Evolutionary conservation across 306 rosid species (phyloP).

Genomic region (Prunus mume): DNA sequence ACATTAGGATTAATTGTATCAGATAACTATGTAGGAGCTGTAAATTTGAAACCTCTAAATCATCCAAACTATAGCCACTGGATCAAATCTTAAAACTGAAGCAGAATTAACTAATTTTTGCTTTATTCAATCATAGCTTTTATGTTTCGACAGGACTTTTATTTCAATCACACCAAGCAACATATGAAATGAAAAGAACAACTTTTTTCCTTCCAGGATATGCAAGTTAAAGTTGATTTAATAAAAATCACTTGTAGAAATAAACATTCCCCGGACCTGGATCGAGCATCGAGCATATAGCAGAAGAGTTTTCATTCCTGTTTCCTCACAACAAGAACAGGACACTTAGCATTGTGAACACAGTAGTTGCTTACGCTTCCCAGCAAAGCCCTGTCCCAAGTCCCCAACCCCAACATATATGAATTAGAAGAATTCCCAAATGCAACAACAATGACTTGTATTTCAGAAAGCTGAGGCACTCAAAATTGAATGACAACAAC

Average conservation of each 20-base stretch:
- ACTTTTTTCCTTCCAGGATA: not conserved
- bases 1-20: no score
- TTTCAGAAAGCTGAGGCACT: not conserved
- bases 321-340: conserved; percentile 43
- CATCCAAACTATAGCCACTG: not conserved
- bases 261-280: not conserved
- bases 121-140: not conserved
- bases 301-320: not conserved
- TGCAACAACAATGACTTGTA: no score
- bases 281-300: not conserved
- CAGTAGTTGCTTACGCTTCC: conserved; percentile 47
- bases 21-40: no score
- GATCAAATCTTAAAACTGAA: not conserved
- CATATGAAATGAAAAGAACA: not conserved
- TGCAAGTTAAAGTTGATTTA: not conserved
- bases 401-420: not conserved
- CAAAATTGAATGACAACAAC: not conserved
- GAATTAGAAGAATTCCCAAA: not conserved
- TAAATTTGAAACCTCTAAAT: no score
- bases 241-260: not conserved
- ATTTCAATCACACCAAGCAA: not conserved
- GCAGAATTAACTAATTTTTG: not conserved
- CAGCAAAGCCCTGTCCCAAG: conserved; percentile 33
- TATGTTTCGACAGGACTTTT: not conserved
- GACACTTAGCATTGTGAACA: conserved; percentile 33